Percentiles rank a stretch among this genome's conserved stretches.
phyloP scores from a whole-genome alignment of 2,329 filamentous ascomycete species.

The Aspergillus quadricinctus region DNA sequence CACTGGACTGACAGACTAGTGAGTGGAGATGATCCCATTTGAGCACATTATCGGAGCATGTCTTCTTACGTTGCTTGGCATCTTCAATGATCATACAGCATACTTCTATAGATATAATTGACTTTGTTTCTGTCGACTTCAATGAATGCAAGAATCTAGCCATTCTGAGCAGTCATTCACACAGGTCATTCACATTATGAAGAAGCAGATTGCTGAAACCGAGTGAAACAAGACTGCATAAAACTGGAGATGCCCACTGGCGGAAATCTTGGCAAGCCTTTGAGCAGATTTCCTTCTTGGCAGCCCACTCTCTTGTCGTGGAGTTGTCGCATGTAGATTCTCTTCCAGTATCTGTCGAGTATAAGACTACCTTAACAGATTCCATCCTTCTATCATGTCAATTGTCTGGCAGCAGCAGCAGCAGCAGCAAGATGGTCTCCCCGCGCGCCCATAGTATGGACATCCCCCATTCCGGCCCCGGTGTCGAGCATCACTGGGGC shows the following conservation, averaged over 20 bases:
- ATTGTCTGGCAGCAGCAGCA: not conserved
- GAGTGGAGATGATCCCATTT: not conserved
- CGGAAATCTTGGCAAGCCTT: not conserved
- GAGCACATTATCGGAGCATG: not conserved
- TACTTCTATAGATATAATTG: too few species aligned
- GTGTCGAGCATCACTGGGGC: constrained; percentile 52
- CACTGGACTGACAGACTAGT: not conserved
- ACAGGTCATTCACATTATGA: too few species aligned
- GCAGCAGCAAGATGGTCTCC: not conserved
- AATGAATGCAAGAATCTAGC: too few species aligned
- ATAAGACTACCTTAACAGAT: too few species aligned
- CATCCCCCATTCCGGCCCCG: constrained; percentile 31
- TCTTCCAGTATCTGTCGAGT: not conserved
- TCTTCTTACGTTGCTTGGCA: too few species aligned
- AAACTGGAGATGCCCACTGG: not conserved
- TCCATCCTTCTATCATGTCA: too few species aligned
- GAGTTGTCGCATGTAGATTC: not conserved
- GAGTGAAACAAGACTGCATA: too few species aligned
- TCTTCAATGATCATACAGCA: too few species aligned
- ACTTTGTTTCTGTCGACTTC: too few species aligned
- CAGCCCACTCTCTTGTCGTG: not conserved
- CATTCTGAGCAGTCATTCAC: too few species aligned
- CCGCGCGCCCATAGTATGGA: constrained; percentile 46
- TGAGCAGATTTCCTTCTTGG: constrained; percentile 5
- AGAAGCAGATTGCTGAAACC: too few species aligned